Conservation (phyloP, 768 basidiomycete species). For the Suillus brevipes region DNA sequence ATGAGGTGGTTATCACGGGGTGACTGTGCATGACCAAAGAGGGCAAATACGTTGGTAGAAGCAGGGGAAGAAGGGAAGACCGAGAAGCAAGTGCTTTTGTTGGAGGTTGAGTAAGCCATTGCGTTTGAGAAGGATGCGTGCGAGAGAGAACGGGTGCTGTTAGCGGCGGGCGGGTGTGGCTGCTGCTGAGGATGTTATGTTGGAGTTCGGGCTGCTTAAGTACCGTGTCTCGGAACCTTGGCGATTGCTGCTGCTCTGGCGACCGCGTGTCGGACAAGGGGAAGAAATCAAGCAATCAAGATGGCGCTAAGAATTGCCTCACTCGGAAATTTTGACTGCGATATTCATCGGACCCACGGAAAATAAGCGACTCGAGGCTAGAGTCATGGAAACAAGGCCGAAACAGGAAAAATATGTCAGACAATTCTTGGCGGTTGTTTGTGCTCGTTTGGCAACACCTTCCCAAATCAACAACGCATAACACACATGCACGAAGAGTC, state of each 20-base stretch:
- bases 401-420: constrained; percentile 10
- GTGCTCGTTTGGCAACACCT: constrained; percentile 11
- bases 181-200: constrained; percentile 1
- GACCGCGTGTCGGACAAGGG: constrained; percentile 3
- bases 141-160: background rate
- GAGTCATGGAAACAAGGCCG: constrained; percentile 8
- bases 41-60: constrained; percentile 34
- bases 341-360: constrained; percentile 2
- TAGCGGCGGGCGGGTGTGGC: constrained; percentile 3
- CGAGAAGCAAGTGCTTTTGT: constrained; percentile 20
- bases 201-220: constrained; percentile 13
- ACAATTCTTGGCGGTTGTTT: constrained; percentile 21
- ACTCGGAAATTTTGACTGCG: background rate
- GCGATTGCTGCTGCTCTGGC: constrained; percentile 9
- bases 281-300: constrained; percentile 9
- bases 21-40: constrained; percentile 37
- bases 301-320: constrained; percentile 10
- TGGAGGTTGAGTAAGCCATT: constrained; percentile 32
- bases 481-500: too few relatives aligned
- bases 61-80: constrained; percentile 29
- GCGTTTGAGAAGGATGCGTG: background rate
- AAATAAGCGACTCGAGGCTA: constrained; percentile 1
- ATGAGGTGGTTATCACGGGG: constrained; percentile 41
- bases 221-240: background rate
- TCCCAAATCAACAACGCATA: constrained; percentile 24